Evolutionary conservation across 2,329 filamentous ascomycete species (phyloP).

Genomic region (Neofusicoccum parvum): DNA sequence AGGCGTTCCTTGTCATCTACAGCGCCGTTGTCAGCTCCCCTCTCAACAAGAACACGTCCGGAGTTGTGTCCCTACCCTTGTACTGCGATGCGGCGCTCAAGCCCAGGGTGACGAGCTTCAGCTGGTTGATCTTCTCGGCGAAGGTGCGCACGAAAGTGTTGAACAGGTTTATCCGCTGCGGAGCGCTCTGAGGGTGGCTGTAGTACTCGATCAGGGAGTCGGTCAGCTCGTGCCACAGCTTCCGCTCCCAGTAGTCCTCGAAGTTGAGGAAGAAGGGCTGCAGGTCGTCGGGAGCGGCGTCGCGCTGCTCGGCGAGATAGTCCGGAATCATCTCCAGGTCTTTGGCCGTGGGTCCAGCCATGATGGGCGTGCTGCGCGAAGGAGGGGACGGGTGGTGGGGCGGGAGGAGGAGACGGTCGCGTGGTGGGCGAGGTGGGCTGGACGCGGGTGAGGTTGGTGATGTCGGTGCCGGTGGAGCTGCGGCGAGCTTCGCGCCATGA

Average conservation of each 20-base stretch:
- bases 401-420: slow-evolving; percentile 2
- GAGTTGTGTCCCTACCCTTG: slow-evolving; percentile 57
- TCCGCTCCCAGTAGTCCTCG: slow-evolving; percentile 96
- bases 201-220: slow-evolving; percentile 88
- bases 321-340: slow-evolving; percentile 85
- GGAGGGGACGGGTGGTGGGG: not conserved
- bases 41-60: no score
- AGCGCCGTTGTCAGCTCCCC: slow-evolving; percentile 31
- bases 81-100: slow-evolving; percentile 85
- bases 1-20: slow-evolving; percentile 85
- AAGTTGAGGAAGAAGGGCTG: slow-evolving; percentile 88
- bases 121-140: slow-evolving; percentile 97
- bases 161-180: slow-evolving; percentile 87
- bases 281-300: slow-evolving; percentile 82
- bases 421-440: slow-evolving; percentile 17
- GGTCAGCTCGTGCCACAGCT: slow-evolving; percentile 98
- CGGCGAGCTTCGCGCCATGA: slow-evolving; percentile 14
- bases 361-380: slow-evolving; percentile 24
- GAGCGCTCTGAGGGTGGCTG: slow-evolving; percentile 74
- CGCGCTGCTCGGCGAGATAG: slow-evolving; percentile 88
- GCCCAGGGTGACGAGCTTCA: slow-evolving; percentile 91
- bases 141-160: slow-evolving; percentile 95
- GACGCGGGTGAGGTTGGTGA: slow-evolving; percentile 27
- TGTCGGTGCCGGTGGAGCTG: slow-evolving; percentile 22
- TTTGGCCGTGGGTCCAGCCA: slow-evolving; percentile 56